phyloP scores from a whole-genome alignment of 2,329 filamentous ascomycete species.

The Xylariaceae sp. region DNA sequence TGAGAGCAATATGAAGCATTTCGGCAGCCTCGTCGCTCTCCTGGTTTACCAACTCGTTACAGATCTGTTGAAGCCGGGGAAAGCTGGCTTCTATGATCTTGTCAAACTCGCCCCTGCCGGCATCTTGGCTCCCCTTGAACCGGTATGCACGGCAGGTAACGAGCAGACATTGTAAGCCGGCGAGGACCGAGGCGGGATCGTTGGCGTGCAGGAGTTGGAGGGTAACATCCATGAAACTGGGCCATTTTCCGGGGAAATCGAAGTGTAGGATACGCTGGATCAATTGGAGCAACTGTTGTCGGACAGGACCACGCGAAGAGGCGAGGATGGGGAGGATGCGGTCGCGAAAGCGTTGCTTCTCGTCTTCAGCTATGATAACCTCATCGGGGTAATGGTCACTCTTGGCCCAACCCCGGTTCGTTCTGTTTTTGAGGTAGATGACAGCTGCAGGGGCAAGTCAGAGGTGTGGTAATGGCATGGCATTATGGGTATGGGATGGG shows the following conservation, averaged over 20 bases:
- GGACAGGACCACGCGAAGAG: constrained; percentile 72
- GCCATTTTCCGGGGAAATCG: constrained; percentile 94
- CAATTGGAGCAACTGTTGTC: constrained; percentile 88
- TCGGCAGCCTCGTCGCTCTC: constrained; percentile 91
- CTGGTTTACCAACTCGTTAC: constrained; percentile 83
- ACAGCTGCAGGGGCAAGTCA: constrained; percentile 58
- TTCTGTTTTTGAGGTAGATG: constrained; percentile 96
- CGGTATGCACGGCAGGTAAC: constrained; percentile 94
- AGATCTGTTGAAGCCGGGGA: constrained; percentile 80
- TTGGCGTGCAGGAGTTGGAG: constrained; percentile 83
- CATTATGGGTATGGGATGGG: constrained; percentile 1
- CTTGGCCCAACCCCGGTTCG: constrained; percentile 85
- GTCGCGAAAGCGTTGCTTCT: constrained; percentile 82
- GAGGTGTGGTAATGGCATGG: constrained; percentile 3
- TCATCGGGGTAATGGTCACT: constrained; percentile 70
- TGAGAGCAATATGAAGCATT: constrained; percentile 92
- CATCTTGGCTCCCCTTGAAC: constrained; percentile 79
- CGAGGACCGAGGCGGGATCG: constrained; percentile 81
- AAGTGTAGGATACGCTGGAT: constrained; percentile 94
- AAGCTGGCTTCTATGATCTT: constrained; percentile 91
- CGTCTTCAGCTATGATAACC: constrained; percentile 77
- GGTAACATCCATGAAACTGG: constrained; percentile 88
- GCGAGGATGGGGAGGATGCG: constrained; percentile 87
- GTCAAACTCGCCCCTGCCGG: constrained; percentile 78
- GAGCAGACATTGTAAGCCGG: constrained; percentile 87